Evolutionary conservation across 805 yeast species (phyloP).

Genomic region (Candida xiaguanensis): DNA sequence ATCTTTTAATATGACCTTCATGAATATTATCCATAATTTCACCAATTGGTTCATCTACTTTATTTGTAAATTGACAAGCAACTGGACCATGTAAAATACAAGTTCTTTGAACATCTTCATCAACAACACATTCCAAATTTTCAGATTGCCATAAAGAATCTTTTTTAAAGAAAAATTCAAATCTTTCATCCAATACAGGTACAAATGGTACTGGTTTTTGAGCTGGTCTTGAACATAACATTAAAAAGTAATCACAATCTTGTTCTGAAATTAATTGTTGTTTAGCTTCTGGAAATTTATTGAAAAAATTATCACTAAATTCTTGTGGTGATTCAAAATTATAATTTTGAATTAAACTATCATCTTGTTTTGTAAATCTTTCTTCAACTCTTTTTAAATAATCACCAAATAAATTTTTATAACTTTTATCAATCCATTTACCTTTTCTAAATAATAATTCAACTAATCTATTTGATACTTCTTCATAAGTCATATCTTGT

Average conservation of each 20-base stretch:
- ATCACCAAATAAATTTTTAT: conserved; percentile 83
- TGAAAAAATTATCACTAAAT: conserved; percentile 57
- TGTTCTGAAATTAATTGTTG: conserved; percentile 88
- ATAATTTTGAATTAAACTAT: conserved; percentile 73
- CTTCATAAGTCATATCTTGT: conserved; percentile 92
- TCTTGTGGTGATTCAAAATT: conserved; percentile 55
- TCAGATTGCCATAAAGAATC: conserved; percentile 99
- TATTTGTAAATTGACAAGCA: conserved; percentile 86
- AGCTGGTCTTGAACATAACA: conserved; percentile 71
- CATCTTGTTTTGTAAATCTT: conserved; percentile 68
- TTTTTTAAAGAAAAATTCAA: conserved; percentile 95
- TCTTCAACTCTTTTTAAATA: conserved; percentile 94
- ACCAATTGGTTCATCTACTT: conserved; percentile 89
- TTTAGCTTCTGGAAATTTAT: conserved; percentile 68
- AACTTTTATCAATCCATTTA: conserved; percentile 84
- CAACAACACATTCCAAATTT: conserved; percentile 93
- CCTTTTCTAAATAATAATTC: conserved; percentile 80
- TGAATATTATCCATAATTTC: conserved; percentile 86
- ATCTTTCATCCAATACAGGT: conserved; percentile 90
- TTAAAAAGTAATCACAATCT: conserved; percentile 90
- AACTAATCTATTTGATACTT: conserved; percentile 81
- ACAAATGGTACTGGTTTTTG: conserved; percentile 99
- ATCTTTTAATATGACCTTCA: conserved; percentile 76
- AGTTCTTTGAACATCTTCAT: conserved; percentile 95
- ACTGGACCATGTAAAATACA: conserved; percentile 99